These are phyloP conservation scores for Rugosomyces carneus DNA, from an alignment of 1,284 basidiomycete genomes.

Conservation along the genomic window DNA sequence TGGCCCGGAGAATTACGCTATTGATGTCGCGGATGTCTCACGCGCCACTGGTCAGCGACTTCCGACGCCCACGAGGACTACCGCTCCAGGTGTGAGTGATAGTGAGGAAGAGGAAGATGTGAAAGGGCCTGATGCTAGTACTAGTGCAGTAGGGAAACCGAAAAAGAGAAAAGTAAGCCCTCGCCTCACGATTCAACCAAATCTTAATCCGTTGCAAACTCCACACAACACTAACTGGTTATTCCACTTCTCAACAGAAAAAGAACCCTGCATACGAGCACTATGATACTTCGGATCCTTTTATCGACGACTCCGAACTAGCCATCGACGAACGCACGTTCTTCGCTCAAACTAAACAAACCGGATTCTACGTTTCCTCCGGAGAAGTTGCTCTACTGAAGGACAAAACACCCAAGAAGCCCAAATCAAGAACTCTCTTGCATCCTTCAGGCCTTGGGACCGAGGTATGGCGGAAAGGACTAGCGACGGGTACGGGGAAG, in stretches of 20 bases:
- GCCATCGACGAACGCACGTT: conserved; percentile 85
- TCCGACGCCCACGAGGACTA: conserved; percentile 40
- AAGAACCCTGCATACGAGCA: conserved; percentile 60
- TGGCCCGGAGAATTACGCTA: conserved; percentile 68
- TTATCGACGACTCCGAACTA: conserved; percentile 97
- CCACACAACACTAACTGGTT: not conserved
- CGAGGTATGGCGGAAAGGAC: not conserved
- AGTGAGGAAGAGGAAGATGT: conserved; percentile 42
- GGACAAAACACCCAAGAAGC: conserved; percentile 68
- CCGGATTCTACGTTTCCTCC: conserved; percentile 89
- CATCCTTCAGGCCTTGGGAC: not conserved
- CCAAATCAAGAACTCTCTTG: conserved; percentile 44
- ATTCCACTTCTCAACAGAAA: conserved; percentile 29
- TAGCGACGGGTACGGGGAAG: not conserved
- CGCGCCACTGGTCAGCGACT: conserved; percentile 61
- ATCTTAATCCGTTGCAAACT: not conserved
- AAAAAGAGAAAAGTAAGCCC: conserved; percentile 33
- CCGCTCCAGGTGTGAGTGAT: conserved; percentile 45
- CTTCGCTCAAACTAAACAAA: conserved; percentile 90
- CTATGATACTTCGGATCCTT: conserved; percentile 90
- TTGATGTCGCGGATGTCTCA: conserved; percentile 55
- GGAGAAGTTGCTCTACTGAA: conserved; percentile 83
- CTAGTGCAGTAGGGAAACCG: conserved; percentile 22
- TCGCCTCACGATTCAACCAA: too few relatives aligned
- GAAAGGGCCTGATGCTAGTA: conserved; percentile 17